Conservation (phyloP, 2,329 filamentous ascomycete genomes). For the Penicillium paneum region DNA sequence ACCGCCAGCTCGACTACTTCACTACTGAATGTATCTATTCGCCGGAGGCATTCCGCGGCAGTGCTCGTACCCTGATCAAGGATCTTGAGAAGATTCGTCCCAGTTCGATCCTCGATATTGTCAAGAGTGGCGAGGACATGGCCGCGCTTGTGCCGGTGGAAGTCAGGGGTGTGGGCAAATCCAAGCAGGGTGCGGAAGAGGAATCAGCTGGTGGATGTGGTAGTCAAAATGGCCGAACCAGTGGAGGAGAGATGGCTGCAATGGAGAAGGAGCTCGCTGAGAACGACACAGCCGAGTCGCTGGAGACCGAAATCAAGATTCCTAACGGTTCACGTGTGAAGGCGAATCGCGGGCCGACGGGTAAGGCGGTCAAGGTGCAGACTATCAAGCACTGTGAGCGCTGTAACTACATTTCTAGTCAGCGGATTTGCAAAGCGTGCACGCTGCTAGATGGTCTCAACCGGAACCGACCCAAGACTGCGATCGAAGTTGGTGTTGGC, state of each 20-base stretch:
- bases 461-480: slow-evolving; percentile 57
- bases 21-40: slow-evolving; percentile 98
- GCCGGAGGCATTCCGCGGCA: slow-evolving; percentile 92
- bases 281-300: slow-evolving; percentile 58
- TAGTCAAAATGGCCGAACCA: slow-evolving; percentile 62
- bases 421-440: slow-evolving; percentile 91
- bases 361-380: slow-evolving; percentile 58
- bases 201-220: slow-evolving; percentile 68
- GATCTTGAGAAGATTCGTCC: slow-evolving; percentile 89
- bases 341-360: slow-evolving; percentile 27
- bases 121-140: slow-evolving; percentile 94
- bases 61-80: slow-evolving; percentile 87
- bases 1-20: slow-evolving; percentile 97
- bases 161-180: slow-evolving; percentile 35
- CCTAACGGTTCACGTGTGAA: slow-evolving; percentile 20
- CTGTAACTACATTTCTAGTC: slow-evolving; percentile 95
- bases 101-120: slow-evolving; percentile 91
- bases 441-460: slow-evolving; percentile 85
- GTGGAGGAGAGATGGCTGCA: slow-evolving; percentile 73
- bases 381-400: slow-evolving; percentile 73
- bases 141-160: slow-evolving; percentile 73
- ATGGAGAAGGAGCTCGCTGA: slow-evolving; percentile 72
- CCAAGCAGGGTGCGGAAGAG: slow-evolving; percentile 43
- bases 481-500: slow-evolving; percentile 42
- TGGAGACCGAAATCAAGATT: slow-evolving; percentile 65